These are phyloP conservation scores for Fusarium siculi DNA, from an alignment of 2,329 filamentous ascomycete genomes.

Conservation along the genomic window DNA sequence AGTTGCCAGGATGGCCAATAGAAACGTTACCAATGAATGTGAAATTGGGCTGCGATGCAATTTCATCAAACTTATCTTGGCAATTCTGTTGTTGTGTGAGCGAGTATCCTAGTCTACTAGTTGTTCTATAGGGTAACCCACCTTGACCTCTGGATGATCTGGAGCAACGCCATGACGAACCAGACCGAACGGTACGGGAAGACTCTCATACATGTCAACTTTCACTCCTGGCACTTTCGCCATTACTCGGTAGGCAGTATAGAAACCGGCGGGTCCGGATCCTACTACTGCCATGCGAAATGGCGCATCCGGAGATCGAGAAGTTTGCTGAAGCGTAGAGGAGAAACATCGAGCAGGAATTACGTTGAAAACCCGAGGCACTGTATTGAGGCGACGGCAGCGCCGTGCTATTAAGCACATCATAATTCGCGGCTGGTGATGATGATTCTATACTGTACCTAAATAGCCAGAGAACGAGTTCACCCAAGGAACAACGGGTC, in stretches of 20 bases:
- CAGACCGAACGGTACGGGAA: slow-evolving; percentile 92
- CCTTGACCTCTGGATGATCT: slow-evolving; percentile 98
- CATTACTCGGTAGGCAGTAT: slow-evolving; percentile 88
- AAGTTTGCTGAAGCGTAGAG: slow-evolving; percentile 3
- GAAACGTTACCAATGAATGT: slow-evolving; percentile 91
- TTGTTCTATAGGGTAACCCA: slow-evolving; percentile 49
- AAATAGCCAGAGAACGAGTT: background rate
- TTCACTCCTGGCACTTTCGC: slow-evolving; percentile 75
- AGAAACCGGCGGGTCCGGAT: slow-evolving; percentile 96
- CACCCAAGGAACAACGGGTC: background rate
- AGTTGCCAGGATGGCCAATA: slow-evolving; percentile 67
- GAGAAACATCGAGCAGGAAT: slow-evolving; percentile 16
- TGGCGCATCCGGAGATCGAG: slow-evolving; percentile 55
- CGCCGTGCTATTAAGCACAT: slow-evolving; percentile 11
- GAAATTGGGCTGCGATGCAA: slow-evolving; percentile 84
- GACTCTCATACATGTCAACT: slow-evolving; percentile 95
- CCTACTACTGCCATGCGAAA: slow-evolving; percentile 89
- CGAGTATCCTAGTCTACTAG: background rate
- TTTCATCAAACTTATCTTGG: slow-evolving; percentile 90
- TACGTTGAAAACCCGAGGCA: background rate
- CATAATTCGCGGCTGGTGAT: slow-evolving; percentile 14
- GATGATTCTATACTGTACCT: background rate
- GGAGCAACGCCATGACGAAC: slow-evolving; percentile 97
- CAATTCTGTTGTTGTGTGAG: slow-evolving; percentile 75
- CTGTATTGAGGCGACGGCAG: slow-evolving; percentile 3